Conservation (phyloP, 139 green algal genomes). For the Ettlia oleoabundans region DNA sequence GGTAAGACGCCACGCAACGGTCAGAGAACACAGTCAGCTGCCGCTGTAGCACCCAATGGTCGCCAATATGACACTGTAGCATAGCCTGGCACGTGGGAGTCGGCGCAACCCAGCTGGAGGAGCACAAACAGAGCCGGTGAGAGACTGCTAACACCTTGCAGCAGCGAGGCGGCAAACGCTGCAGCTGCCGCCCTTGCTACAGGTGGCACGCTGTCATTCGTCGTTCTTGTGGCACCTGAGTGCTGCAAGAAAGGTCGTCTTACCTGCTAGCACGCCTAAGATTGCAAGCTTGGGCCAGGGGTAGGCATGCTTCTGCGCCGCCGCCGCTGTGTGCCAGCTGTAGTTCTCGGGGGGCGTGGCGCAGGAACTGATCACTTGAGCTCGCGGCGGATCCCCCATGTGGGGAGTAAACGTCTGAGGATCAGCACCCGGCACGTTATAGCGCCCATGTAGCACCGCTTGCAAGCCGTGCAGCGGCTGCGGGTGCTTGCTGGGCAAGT, state of each 20-base stretch:
- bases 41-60: no score
- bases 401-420: not conserved
- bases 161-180: no score
- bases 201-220: not conserved
- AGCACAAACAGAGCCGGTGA: no score
- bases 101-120: no score
- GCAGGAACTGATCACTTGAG: not conserved
- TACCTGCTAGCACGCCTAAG: constrained; percentile 13
- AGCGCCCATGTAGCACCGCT: not conserved
- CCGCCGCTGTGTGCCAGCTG: not conserved
- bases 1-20: no score
- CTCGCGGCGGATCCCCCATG: not conserved
- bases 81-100: no score
- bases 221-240: not conserved
- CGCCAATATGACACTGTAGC: no score
- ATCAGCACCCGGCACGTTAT: not conserved
- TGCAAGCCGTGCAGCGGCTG: not conserved
- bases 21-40: no score
- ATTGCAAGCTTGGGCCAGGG: constrained; percentile 6
- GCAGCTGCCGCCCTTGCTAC: not conserved
- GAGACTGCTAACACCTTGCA: no score
- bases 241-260: no score
- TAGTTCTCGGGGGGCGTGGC: constrained; percentile 12
- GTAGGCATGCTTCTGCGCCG: constrained; percentile 1
- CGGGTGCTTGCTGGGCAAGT: no score